Percentiles rank a stretch among this genome's conserved stretches.
phyloP scores from a whole-genome alignment of 1,139 yeast species.

The Tardiomyces blankii region DNA sequence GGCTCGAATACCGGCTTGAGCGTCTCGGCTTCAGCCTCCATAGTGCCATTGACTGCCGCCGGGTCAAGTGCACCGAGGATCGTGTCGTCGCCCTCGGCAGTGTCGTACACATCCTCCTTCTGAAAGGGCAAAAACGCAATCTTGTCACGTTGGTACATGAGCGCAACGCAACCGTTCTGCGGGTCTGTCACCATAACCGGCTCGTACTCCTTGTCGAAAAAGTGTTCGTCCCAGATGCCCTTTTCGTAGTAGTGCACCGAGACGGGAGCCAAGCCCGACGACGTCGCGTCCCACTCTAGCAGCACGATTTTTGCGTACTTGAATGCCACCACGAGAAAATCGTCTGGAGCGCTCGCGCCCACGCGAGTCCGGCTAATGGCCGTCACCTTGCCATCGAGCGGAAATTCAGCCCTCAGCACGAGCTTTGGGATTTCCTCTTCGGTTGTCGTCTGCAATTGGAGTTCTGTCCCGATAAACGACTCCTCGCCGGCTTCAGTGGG shows the following conservation, averaged over 20 bases:
- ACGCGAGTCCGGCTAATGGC: constrained; percentile 34
- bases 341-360: constrained; percentile 24
- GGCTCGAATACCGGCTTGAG: constrained; percentile 13
- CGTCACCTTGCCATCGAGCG: constrained; percentile 59
- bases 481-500: constrained; percentile 8
- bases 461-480: constrained; percentile 19
- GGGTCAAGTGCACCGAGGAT: neutral
- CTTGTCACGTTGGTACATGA: constrained; percentile 53
- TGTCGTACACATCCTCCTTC: constrained; percentile 26
- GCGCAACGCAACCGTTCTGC: constrained; percentile 45
- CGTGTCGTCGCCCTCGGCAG: constrained; percentile 1
- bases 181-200: constrained; percentile 60
- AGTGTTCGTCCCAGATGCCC: constrained; percentile 40
- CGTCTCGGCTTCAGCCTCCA: constrained; percentile 10
- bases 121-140: constrained; percentile 67
- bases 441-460: constrained; percentile 13
- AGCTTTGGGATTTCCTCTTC: constrained; percentile 1
- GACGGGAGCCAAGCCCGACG: constrained; percentile 47
- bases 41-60: neutral
- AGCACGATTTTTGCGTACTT: constrained; percentile 69
- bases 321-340: constrained; percentile 58
- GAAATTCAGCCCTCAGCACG: constrained; percentile 48
- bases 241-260: constrained; percentile 85
- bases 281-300: constrained; percentile 54
- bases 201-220: constrained; percentile 33